Base-by-base conservation (phyloP, 2,329 filamentous ascomycete genomes). In the Microsporum ferrugineum region DNA sequence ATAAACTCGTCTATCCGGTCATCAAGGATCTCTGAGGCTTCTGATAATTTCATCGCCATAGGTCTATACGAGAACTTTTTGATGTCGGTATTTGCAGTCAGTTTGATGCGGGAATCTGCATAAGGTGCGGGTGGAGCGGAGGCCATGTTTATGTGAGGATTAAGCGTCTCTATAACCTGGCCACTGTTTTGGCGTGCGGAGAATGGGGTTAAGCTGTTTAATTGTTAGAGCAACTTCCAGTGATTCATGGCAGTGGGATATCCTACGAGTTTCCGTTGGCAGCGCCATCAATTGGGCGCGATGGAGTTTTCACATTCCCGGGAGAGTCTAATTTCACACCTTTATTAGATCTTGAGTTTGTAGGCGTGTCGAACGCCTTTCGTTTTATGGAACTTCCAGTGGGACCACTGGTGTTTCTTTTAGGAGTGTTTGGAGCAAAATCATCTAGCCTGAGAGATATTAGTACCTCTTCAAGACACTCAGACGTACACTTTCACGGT, bases 1-100 rank as follows among this genome's bases (percentile, higher is more conserved):
- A 84, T 81, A 69, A 96, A 96, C 64, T 91, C 90, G 68, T 97
- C 91, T 77, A 99, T 96, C 67, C 91, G 83, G 74, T 97, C 92
- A 74, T 99, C 94, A 5, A 97, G 81, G 51, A 96, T 89, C 72
- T 96, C 91, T 3, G 92, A 95, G 0, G 90, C 86, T 71, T 96
- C 91, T 3, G 89, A 91, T 5, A 94, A 80, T 70, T 96, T 95
- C 91, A 97, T 96, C 1, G 89, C 88, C 80, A 97, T 86, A 1
- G 91, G 89, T 71, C 91, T 94, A 75, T 97, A 99, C 0, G 80
- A 84, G 66, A 96, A 87, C 72, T 96, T 96, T 72, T 91, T 91
- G 69, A 90, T 82, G 71, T 97, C 92, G 1, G 90, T 92, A 63
- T 89, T 88, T 2, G 90, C 88, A 4, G 87, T 91, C 23, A 96